Conservation (phyloP, 2,329 filamentous ascomycete species). For the Cladophialophora exuberans region DNA sequence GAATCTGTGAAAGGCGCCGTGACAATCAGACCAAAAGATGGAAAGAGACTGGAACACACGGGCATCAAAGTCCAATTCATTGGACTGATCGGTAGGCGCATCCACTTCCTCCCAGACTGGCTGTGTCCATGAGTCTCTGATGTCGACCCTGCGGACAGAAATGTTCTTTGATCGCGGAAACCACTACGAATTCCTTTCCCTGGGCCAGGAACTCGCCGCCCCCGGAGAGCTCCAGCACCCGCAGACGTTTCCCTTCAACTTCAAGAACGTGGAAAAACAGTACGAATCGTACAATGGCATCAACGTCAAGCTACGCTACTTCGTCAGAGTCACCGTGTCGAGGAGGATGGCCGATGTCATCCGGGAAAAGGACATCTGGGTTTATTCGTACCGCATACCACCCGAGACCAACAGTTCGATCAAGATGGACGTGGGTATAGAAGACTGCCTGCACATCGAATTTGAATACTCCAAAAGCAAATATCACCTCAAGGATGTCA, state of each 20-base stretch:
- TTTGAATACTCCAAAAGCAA: slow-evolving; percentile 99
- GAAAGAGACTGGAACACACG: slow-evolving; percentile 95
- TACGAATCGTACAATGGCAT: slow-evolving; percentile 99
- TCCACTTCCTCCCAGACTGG: slow-evolving; percentile 19
- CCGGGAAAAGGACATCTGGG: slow-evolving; percentile 99
- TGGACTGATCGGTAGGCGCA: slow-evolving; percentile 79
- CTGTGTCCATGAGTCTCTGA: slow-evolving; percentile 1
- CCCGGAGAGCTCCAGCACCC: slow-evolving; percentile 98
- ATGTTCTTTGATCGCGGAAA: slow-evolving; percentile 99
- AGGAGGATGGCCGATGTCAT: slow-evolving; percentile 97
- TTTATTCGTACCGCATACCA: slow-evolving; percentile 97
- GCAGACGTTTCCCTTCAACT: slow-evolving; percentile 98
- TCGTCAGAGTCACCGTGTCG: slow-evolving; percentile 94
- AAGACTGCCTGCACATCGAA: slow-evolving; percentile 98
- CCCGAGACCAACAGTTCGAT: slow-evolving; percentile 98
- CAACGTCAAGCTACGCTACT: slow-evolving; percentile 98
- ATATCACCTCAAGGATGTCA: slow-evolving; percentile 98
- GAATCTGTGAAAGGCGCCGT: slow-evolving; percentile 97
- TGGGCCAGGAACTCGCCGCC: slow-evolving; percentile 94
- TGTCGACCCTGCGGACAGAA: slow-evolving; percentile 60
- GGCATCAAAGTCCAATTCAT: slow-evolving; percentile 99
- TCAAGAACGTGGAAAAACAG: slow-evolving; percentile 99
- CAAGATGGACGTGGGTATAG: slow-evolving; percentile 99
- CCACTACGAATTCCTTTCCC: slow-evolving; percentile 97
- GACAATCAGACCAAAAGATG: slow-evolving; percentile 94